Percentiles rank a stretch among this genome's conserved stretches.
Evolutionary conservation across 2,329 filamentous ascomycete genomes (phyloP).

Genomic region (Chaetomium sp.): DNA sequence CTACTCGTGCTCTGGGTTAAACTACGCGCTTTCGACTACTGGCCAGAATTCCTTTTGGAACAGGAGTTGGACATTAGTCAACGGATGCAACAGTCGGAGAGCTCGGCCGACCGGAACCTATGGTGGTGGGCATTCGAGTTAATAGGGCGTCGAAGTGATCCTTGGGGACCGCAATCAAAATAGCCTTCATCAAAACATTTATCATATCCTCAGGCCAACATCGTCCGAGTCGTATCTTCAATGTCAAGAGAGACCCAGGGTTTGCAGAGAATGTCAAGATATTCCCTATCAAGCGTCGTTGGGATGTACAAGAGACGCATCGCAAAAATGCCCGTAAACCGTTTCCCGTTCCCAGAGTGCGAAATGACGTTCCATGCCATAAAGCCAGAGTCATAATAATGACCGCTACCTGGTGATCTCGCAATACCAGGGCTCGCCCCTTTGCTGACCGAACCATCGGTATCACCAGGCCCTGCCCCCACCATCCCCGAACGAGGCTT

Average conservation of each 20-base stretch:
- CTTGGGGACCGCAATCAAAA: background rate
- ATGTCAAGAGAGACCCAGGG: background rate
- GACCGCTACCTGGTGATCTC: conserved; percentile 20
- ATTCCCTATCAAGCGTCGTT: conserved; percentile 29
- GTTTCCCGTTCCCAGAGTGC: conserved; percentile 29
- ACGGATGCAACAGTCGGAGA: background rate
- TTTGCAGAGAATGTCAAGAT: conserved; percentile 26
- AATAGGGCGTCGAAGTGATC: background rate
- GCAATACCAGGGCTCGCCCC: conserved; percentile 17
- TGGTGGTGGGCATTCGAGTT: background rate
- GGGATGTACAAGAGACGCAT: conserved; percentile 27
- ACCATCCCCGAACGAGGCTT: conserved; percentile 19
- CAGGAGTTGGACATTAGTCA: conserved; percentile 6
- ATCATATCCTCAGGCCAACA: background rate
- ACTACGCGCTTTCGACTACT: conserved; percentile 27
- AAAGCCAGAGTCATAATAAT: conserved; percentile 26
- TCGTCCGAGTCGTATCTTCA: background rate
- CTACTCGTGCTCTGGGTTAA: conserved; percentile 16
- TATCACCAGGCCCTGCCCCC: conserved; percentile 25
- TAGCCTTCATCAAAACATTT: background rate
- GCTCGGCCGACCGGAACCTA: background rate
- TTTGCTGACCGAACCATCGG: conserved; percentile 14
- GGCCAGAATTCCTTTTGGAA: conserved; percentile 24
- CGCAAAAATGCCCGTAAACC: conserved; percentile 29
- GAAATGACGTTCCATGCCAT: conserved; percentile 31